Base-by-base conservation (phyloP, 192 early-diverging fungal genomes). In the Cetraspora pellucida region DNA sequence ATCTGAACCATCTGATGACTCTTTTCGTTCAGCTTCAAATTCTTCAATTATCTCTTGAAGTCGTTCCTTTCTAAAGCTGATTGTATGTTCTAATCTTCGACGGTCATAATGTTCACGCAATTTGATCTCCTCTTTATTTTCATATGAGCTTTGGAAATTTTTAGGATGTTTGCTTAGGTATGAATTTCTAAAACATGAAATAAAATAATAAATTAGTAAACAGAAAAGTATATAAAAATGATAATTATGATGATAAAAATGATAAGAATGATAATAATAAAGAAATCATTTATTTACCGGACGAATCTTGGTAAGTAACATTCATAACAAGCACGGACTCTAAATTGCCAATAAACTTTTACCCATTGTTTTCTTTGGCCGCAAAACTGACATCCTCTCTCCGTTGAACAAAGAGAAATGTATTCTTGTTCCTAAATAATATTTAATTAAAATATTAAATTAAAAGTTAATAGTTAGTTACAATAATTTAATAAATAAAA, bases 351-450 rank as follows among this genome's bases (percentile, higher is more conserved):
- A 37, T 72, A 54, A 0, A 72, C 49, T 3, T 16, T 7, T 0
- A 43, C 50, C 45, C 52, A 37, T 16, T 57, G 45, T 72, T 47
- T 55, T 37, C 45, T 19, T 21, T 57, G 13, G 21, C 52, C 50
- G 2, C 70, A 72, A 43, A 55, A 37, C 21, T 72, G 70, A 19
- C 70, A 72, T n/a, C 70, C 70, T 31, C 28, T 30, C 10, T 57
- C 52, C 5, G 27, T 3, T 8, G 19, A n/a, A 7, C 16, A 57
- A 27, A 72, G 23, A 5, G 19, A 10, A 17, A 57, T 21, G 55
- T 72, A 72, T 55, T 37, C 49, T 37, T 72, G 70, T 44, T 66
- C 64, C 31, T 37, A 37, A 37, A 37, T n/a, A n/a, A n/a, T n/a
- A n/a, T n/a, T n/a, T n/a, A n/a, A n/a, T n/a, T n/a, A n/a, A n/a